Evolutionary conservation across 805 yeast species (phyloP), one percentile per base, ranked within the genome.

Genomic region (Lipomyces kockii): DNA sequence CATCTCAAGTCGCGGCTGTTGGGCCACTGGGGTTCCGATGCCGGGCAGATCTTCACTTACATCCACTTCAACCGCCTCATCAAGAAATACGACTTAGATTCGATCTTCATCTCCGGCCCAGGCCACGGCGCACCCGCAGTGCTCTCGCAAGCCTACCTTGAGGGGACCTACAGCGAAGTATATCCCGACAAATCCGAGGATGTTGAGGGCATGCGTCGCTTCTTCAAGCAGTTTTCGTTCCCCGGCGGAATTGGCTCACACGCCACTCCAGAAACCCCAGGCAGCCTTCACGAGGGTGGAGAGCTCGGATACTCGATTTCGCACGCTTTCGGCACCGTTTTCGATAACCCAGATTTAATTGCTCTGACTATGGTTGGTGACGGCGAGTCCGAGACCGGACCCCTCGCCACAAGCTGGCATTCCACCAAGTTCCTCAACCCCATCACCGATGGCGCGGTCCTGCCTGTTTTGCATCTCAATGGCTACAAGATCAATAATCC

Each of bases 111-210:
- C 49, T 56, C 60, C 29, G 60, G 60, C 29, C 60, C 60, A 0
- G 60, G 60, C 43, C 60, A 56, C n/a, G 60, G 60, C 3, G 60
- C 60, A 8, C 60, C 60, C n/a, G 60, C 60, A n/a, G 60, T 56
- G 54, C 60, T 56, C 32, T 56, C 60, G 25, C 60, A 56, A 22
- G 60, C 60, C 17, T 56, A 56, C 54, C 60, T 56, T 9, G 60
- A 56, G 20, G 60, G 60, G 1, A 56, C 60, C 56, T 56, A 56
- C 60, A 56, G 27, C 17, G 60, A 56, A 39, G 60, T 56, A 22
- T 56, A 56, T 56, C 60, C 60, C 3, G 60, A 35, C 29, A 56
- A 35, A 39, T 20, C 60, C 54, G 49, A 56, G 60, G 60, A 56
- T 32, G 20, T 39, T 56, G 49, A 39, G 43, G 60, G 60, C 27